Base-by-base conservation (phyloP, 1,284 basidiomycete species). In the Melampsora abietis-canadensis region DNA sequence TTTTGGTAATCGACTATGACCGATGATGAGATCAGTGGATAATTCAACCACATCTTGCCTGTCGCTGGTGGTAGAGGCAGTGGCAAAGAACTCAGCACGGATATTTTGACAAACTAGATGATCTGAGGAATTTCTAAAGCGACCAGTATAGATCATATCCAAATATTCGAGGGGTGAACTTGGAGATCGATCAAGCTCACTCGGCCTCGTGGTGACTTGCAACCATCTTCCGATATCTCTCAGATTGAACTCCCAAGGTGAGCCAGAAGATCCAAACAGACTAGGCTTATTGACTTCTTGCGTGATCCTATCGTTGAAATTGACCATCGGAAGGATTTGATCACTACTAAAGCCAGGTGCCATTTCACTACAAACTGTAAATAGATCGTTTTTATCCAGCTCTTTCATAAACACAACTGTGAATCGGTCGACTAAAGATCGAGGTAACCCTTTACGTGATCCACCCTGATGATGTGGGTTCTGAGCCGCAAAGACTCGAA, bases 201-300 rank as follows among this genome's bases (percentile, higher is more conserved):
- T 81, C 10, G 85, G 78, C 24, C 87, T 82, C 19, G 64, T 60
- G 1, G 72, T 74, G 72, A 74, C 47, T 6, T 80, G 79, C 66
- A 87, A 83, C 95, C 96, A 98, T 66, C 96, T 88, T 76, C 95
- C 88, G 54, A 98, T 86, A 82, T 99, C 96, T 48, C 96, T 90
- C 68, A 99, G 85, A 81, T 99, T 99, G 85, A 99, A 98, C 81
- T 99, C 96, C 96, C 96, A 99, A 0, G 96, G 96, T 67, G 88
- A 87, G 10, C 96, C 96, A 76, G 91, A 88, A 61, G 88, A 86
- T 5, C 88, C 94, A 80, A 98, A 93, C 0, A 85, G 79, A 37
- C 87, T 86, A 73, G 87, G 87, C 37, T 87, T 81, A 78, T 88
- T 87, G 3, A 90, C 88, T 78, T 89, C 88, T 24, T 89, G 85